These are phyloP conservation scores for Thelephora aurantiotincta DNA, from an alignment of 768 basidiomycete species.

Conservation along the genomic window DNA sequence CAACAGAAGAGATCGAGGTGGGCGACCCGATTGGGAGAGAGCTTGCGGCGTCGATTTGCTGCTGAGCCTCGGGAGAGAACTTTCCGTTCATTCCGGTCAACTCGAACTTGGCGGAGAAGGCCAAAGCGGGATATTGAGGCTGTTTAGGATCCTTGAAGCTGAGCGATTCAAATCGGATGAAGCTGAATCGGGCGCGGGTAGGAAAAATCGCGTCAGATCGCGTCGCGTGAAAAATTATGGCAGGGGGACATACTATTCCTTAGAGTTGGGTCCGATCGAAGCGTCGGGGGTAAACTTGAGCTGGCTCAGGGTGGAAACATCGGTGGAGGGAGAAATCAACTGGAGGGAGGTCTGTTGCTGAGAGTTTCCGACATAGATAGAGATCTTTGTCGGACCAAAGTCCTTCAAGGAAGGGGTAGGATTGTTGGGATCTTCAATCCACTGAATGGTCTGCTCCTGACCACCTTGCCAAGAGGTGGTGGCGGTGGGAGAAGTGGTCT, in stretches of 20 bases:
- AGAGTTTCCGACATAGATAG: slow-evolving; percentile 51
- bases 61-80: slow-evolving; percentile 41
- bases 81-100: slow-evolving; percentile 56
- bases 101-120: slow-evolving; percentile 69
- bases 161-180: slow-evolving; percentile 63
- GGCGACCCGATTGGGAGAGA: slow-evolving; percentile 40
- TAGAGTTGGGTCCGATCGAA: slow-evolving; percentile 37
- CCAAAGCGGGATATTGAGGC: slow-evolving; percentile 42
- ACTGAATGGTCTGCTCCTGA: slow-evolving; percentile 31
- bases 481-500: slow-evolving; percentile 47
- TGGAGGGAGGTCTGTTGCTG: slow-evolving; percentile 53
- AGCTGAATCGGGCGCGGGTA: slow-evolving; percentile 28
- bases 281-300: slow-evolving; percentile 38
- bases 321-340: slow-evolving; percentile 26
- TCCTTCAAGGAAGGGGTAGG: slow-evolving; percentile 37
- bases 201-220: neutral
- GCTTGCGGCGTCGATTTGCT: slow-evolving; percentile 47
- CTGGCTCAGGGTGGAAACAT: slow-evolving; percentile 35
- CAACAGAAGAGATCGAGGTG: slow-evolving; percentile 13
- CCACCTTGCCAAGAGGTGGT: slow-evolving; percentile 35
- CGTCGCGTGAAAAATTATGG: neutral
- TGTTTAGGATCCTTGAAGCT: slow-evolving; percentile 33
- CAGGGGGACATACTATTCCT: slow-evolving; percentile 33
- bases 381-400: slow-evolving; percentile 38
- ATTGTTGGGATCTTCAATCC: slow-evolving; percentile 38